Percentiles rank a stretch among this genome's conserved stretches.
phyloP scores from a whole-genome alignment of 768 basidiomycete species.

The Pleurotus tuber-regium region DNA sequence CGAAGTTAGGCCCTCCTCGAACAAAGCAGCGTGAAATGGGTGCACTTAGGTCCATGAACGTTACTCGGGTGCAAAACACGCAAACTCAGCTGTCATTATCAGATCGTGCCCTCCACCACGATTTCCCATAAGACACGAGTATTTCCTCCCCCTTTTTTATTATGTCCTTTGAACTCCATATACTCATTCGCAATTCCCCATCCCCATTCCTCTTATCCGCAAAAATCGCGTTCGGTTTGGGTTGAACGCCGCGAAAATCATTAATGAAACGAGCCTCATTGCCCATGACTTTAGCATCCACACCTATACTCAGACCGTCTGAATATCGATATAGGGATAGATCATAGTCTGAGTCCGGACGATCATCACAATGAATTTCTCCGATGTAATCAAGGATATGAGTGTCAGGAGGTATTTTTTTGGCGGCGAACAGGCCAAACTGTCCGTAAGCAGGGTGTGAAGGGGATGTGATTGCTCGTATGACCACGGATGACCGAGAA shows the following conservation, averaged over 20 bases:
- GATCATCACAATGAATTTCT: slow-evolving; percentile 77
- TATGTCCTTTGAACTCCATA: slow-evolving; percentile 59
- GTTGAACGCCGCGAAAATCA: slow-evolving; percentile 79
- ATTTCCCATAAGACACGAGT: slow-evolving; percentile 84
- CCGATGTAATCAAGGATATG: slow-evolving; percentile 80
- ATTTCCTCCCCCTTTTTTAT: slow-evolving; percentile 84
- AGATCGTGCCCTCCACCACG: slow-evolving; percentile 68
- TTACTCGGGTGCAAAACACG: not conserved
- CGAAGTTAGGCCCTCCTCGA: not conserved
- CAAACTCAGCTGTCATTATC: not conserved
- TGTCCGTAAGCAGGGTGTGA: slow-evolving; percentile 80
- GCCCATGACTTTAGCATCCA: slow-evolving; percentile 73
- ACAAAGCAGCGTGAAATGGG: not conserved
- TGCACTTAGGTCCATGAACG: slow-evolving; percentile 4
- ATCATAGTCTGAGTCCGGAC: slow-evolving; percentile 81
- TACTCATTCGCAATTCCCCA: slow-evolving; percentile 74
- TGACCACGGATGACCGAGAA: slow-evolving; percentile 39
- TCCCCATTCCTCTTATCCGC: slow-evolving; percentile 46
- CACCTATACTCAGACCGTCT: slow-evolving; percentile 62
- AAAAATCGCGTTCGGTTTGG: slow-evolving; percentile 71
- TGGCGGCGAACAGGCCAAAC: slow-evolving; percentile 74
- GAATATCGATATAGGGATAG: slow-evolving; percentile 68
- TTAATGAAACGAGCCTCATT: slow-evolving; percentile 91
- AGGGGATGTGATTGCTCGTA: slow-evolving; percentile 51
- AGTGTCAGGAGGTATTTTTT: slow-evolving; percentile 62